Evolutionary conservation across 805 yeast genomes (phyloP), one percentile per base, ranked within the genome.

Genomic region (Candida verbasci): DNA sequence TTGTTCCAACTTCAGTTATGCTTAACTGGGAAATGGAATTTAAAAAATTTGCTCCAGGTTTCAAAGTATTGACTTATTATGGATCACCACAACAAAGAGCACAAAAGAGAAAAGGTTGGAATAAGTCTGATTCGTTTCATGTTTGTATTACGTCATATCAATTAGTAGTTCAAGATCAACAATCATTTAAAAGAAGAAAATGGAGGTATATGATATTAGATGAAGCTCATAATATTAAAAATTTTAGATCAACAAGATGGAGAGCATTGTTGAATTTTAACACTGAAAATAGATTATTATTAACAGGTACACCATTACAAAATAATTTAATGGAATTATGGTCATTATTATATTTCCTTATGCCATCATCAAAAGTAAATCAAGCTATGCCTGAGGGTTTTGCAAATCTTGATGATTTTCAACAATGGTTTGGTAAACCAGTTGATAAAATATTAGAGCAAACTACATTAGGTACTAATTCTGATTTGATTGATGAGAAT

Each of bases 11-110:
- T 0, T 86, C 96, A 11, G 99, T 93, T 6, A 80, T 93, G 80
- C 75, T 93, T 37, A 93, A 93, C 54, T 93, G 99, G 99, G 99
- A 93, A 58, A 91, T 94, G 97, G 99, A 93, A 54, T 89, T 93
- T 63, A 93, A 94, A 53, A 78, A 95, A 50, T 93, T 93, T 68
- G 97, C 97, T 1, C 99, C 99, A 0, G 99, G 98, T 0, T 84
- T 93, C 58, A 91, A 94, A 58, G 93, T 93, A 3, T 55, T 93
- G 56, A 93, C 97, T 0, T 93, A 93, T 58, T 93, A 91, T 52
- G 99, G 99, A 0, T 81, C 94, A 11, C 98, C 97, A 0, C 95
- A 86, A 50, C 97, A 93, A 56, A 80, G 99, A 54, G 89, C 89
- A 33, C 93, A 86, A 46, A 93, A 93, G 55, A 78, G 99, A 50